Evolutionary conservation across 192 early-diverging fungal species (phyloP), one percentile per base, ranked within the genome.

Genomic region (Backusella tuberculispora): DNA sequence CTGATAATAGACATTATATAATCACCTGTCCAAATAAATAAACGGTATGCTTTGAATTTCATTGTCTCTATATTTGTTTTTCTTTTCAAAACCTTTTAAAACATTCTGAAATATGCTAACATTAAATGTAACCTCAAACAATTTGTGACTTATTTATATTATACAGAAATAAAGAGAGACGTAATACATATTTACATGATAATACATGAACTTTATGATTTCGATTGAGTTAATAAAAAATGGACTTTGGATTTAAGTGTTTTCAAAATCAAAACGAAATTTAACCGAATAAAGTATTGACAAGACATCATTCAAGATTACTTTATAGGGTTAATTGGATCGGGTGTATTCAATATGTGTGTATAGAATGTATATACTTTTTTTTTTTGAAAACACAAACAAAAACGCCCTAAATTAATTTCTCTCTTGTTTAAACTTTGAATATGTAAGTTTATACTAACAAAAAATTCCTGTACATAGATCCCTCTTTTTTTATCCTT

Each of bases 321-420:
- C 53, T 60, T 60, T 60, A 60, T 60, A 21, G 53, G 53, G 53
- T 60, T 60, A 60, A 60, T 60, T 60, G 53, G 53, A 60, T 60
- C 21, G 53, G 53, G 21, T 34, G 29, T 34, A 34, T 60, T 60
- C 21, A 60, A 24, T 60, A 60, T 60, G 53, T 26, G 53, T 60
- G 53, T 60, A 60, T 24, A 60, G 53, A 60, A 60, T 60, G 53
- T 60, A 60, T 60, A 9, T 19, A 6, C 8, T 19, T 9, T 24
- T 60, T 24, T 56, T 56, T 56, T 56, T 56, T 56, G 50, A 53
- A 53, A 53, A 53, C 50, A 53, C 50, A 53, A 53, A 53, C 50
- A 53, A 53, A 53, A 53, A 53, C 50, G 50, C 50, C 8, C 21
- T 53, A 34, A 34, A 53, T 53, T 53, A 53, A 53, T 60, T 60